Conservation (phyloP, 805 yeast genomes). For the Ogataea corticis region DNA sequence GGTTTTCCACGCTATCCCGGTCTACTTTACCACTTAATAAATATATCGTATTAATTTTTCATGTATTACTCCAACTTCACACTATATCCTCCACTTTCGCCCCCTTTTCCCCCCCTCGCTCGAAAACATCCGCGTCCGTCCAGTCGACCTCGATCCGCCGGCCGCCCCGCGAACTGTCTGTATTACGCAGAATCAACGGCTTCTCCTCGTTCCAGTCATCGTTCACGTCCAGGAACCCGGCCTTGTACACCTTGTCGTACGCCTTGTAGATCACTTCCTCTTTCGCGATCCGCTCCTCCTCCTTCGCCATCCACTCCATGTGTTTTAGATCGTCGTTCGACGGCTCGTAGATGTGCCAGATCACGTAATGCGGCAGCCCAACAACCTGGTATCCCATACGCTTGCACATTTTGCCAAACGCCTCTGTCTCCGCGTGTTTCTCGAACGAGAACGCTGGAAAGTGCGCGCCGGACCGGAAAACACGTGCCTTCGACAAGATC, state of each 20-base stretch:
- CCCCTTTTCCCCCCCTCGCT: not conserved
- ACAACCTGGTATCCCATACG: constrained; percentile 84
- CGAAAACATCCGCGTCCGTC: constrained; percentile 56
- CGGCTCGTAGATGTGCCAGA: constrained; percentile 97
- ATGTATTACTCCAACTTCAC: too few species aligned
- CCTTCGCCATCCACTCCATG: constrained; percentile 88
- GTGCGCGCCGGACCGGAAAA: constrained; percentile 85
- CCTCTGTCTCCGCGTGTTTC: constrained; percentile 97
- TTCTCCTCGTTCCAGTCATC: constrained; percentile 74
- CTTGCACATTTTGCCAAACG: constrained; percentile 87
- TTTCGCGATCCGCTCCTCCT: constrained; percentile 64
- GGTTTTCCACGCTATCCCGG: too few species aligned
- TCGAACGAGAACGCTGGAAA: constrained; percentile 96
- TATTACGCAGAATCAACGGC: constrained; percentile 69
- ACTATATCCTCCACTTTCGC: not conserved
- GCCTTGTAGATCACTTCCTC: constrained; percentile 63
- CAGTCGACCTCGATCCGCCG: constrained; percentile 63
- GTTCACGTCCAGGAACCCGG: constrained; percentile 76
- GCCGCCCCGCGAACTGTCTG: constrained; percentile 54
- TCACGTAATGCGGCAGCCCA: constrained; percentile 92
- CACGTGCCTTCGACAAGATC: constrained; percentile 81
- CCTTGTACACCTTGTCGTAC: constrained; percentile 70
- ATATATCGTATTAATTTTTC: too few species aligned
- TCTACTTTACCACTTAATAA: too few species aligned
- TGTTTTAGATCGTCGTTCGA: constrained; percentile 81